Evolutionary conservation across 495 filamentous ascomycete genomes (phyloP).

Genomic region (Cladorrhinum samala): DNA sequence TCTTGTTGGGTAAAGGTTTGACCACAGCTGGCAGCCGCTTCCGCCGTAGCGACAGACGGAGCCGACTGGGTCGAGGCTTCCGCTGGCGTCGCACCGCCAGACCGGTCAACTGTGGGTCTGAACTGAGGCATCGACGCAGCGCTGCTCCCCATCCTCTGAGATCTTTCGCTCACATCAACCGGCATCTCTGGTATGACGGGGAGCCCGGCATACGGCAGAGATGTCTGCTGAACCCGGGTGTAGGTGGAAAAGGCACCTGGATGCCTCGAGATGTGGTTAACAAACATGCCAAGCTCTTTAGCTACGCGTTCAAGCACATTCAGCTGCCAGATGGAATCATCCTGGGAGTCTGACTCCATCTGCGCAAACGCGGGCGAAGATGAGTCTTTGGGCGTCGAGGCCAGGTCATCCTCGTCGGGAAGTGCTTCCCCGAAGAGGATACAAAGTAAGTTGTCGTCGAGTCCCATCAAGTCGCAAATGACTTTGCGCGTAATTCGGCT

Average conservation of each 20-base stretch:
- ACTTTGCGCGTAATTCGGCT: slow-evolving; percentile 75
- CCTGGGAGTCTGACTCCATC: slow-evolving; percentile 26
- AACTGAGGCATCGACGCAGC: slow-evolving; percentile 36
- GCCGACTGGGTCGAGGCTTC: slow-evolving; percentile 7
- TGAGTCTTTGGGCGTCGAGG: slow-evolving; percentile 33
- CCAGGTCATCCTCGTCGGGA: slow-evolving; percentile 49
- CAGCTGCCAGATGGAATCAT: slow-evolving; percentile 62
- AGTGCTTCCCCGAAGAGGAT: slow-evolving; percentile 84
- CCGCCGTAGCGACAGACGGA: background rate
- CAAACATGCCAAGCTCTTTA: slow-evolving; percentile 74
- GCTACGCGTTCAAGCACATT: slow-evolving; percentile 77
- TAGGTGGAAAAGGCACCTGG: slow-evolving; percentile 78
- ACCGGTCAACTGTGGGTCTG: slow-evolving; percentile 41
- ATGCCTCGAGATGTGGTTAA: slow-evolving; percentile 69
- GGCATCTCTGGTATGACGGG: slow-evolving; percentile 47
- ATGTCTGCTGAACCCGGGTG: slow-evolving; percentile 43
- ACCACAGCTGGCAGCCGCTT: slow-evolving; percentile 5
- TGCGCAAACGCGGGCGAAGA: slow-evolving; percentile 20
- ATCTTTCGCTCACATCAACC: slow-evolving; percentile 22
- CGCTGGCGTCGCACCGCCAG: slow-evolving; percentile 18
- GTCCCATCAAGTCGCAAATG: slow-evolving; percentile 82
- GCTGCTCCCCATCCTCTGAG: slow-evolving; percentile 17
- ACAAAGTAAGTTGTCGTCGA: slow-evolving; percentile 77
- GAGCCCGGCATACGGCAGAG: slow-evolving; percentile 51
- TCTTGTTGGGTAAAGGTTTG: slow-evolving; percentile 56